Percentiles rank a stretch among this genome's conserved stretches.
phyloP scores from a whole-genome alignment of 495 filamentous ascomycete species.

The Articulospora tetracladia region DNA sequence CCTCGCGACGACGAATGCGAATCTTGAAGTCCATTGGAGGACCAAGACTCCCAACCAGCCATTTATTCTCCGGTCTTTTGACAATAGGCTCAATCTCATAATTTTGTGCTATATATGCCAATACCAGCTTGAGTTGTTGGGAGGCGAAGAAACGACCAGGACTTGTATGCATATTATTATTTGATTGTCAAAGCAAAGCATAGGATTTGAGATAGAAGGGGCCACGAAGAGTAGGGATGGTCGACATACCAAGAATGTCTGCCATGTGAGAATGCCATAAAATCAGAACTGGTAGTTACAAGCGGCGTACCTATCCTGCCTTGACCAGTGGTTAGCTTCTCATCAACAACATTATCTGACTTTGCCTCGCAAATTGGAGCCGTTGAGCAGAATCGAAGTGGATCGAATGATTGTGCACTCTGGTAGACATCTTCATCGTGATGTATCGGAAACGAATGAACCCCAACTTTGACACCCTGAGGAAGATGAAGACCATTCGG shows the following conservation, averaged over 20 bases:
- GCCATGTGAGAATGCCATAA: conserved; percentile 37
- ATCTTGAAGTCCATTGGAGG: conserved; percentile 36
- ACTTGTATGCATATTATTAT: neutral
- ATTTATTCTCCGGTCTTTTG: conserved; percentile 28
- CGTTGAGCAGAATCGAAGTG: conserved; percentile 31
- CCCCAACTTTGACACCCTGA: conserved; percentile 33
- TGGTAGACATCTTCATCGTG: conserved; percentile 36
- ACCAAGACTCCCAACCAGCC: conserved; percentile 29
- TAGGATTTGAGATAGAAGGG: neutral
- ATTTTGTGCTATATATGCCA: conserved; percentile 35
- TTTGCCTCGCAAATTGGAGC: neutral
- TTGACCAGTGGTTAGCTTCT: conserved; percentile 6
- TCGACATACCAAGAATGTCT: conserved; percentile 29
- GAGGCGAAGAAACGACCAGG: conserved; percentile 36
- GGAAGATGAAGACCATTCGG: conserved; percentile 33
- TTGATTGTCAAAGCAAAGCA: neutral
- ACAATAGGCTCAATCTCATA: conserved; percentile 35
- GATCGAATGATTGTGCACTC: conserved; percentile 29
- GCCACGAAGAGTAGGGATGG: neutral
- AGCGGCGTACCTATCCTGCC: too few species aligned
- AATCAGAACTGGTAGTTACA: conserved; percentile 31
- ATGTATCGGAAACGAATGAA: conserved; percentile 34
- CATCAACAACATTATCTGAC: neutral
- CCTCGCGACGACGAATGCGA: conserved; percentile 26
- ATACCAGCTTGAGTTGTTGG: conserved; percentile 37